Conservation (phyloP, 441 rosid genomes). For the Mallotus japonicus region DNA sequence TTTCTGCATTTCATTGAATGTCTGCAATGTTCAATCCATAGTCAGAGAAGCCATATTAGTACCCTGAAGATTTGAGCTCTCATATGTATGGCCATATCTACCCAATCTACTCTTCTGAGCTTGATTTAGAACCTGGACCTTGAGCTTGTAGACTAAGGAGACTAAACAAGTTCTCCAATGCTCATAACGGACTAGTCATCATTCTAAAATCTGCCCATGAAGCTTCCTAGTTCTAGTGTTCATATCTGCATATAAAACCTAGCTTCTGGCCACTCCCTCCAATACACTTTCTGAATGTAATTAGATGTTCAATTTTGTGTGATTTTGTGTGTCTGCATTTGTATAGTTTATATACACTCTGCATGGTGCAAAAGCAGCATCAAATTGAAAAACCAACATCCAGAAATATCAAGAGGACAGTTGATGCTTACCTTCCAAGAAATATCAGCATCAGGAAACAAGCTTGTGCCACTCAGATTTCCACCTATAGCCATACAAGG, state of each 20-base stretch:
- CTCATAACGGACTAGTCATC: too few relatives aligned
- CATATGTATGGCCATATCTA: too few relatives aligned
- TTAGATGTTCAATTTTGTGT: not conserved
- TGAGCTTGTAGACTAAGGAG: too few relatives aligned
- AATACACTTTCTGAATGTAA: not conserved
- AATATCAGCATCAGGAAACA: slow-evolving; percentile 81
- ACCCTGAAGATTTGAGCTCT: too few relatives aligned
- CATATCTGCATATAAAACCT: not conserved
- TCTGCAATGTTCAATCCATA: slow-evolving; percentile 37
- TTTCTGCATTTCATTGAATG: slow-evolving; percentile 77
- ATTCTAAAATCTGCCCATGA: not conserved
- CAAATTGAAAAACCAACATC: slow-evolving; percentile 12
- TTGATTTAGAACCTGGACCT: too few relatives aligned
- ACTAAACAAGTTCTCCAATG: too few relatives aligned
- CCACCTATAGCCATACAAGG: slow-evolving; percentile 46
- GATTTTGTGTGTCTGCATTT: too few relatives aligned
- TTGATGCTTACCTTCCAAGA: slow-evolving; percentile 71
- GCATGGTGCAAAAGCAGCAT: not conserved
- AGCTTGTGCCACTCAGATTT: slow-evolving; percentile 45
- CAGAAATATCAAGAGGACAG: slow-evolving; percentile 8
- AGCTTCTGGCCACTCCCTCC: not conserved
- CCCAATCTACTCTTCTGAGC: too few relatives aligned
- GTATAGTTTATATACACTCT: not conserved
- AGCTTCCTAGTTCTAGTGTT: not conserved
- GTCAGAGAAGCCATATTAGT: slow-evolving; percentile 17